phyloP scores from a whole-genome alignment of 2,329 filamentous ascomycete species.

The Xylariaceae sp. region DNA sequence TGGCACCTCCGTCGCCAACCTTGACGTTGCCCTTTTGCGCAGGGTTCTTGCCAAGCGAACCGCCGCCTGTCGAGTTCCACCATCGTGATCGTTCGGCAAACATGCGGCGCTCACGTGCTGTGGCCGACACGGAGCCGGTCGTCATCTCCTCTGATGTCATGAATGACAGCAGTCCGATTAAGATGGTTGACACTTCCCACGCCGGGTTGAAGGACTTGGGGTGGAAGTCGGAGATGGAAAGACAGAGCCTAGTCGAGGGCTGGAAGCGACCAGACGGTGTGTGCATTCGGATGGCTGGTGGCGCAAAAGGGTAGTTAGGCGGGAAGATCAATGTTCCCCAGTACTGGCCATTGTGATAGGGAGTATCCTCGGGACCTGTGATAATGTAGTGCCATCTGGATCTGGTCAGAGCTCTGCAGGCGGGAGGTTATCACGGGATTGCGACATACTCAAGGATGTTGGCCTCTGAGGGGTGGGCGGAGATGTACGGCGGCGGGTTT shows the following conservation, averaged over 20 bases:
- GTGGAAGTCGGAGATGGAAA: conserved; percentile 96
- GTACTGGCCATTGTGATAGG: conserved; percentile 92
- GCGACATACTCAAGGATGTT: conserved; percentile 80
- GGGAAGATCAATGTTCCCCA: conserved; percentile 97
- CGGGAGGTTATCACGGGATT: conserved; percentile 3
- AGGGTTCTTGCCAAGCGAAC: conserved; percentile 56
- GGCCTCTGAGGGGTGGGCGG: conserved; percentile 79
- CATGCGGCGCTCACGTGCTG: conserved; percentile 69
- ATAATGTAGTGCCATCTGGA: conserved; percentile 88
- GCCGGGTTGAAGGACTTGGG: conserved; percentile 97
- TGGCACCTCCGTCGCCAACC: conserved; percentile 84
- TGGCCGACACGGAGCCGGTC: conserved; percentile 78
- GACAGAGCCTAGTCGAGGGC: conserved; percentile 82
- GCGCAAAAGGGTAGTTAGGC: conserved; percentile 93
- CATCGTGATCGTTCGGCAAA: conserved; percentile 75
- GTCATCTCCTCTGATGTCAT: conserved; percentile 99
- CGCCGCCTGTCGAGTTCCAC: conserved; percentile 96
- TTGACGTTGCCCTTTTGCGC: conserved; percentile 73
- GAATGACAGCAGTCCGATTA: conserved; percentile 90
- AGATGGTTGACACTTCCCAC: conserved; percentile 95
- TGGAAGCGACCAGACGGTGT: conserved; percentile 95
- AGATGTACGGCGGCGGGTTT: conserved; percentile 84
- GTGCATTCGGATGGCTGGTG: conserved; percentile 97
- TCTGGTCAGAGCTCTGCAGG: conserved; percentile 14
- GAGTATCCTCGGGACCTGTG: conserved; percentile 87